Evolutionary conservation across 495 filamentous ascomycete genomes (phyloP), one percentile per base, ranked within the genome.

Genomic region (Penicillium tannophilum): DNA sequence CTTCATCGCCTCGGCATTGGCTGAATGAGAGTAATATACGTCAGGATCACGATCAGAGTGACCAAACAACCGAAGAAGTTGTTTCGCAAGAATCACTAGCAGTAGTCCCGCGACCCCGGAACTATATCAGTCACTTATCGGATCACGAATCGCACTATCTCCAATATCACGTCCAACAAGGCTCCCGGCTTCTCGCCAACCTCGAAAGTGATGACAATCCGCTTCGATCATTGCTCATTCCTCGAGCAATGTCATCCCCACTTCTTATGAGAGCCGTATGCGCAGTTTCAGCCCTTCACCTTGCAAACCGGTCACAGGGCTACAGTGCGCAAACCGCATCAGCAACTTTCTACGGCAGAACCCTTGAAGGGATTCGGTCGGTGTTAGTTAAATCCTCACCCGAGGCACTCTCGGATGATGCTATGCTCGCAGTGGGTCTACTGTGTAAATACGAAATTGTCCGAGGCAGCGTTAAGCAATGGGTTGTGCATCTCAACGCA

Each of bases 401-500:
- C 1, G 59, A 63, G 6, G 19, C 44, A 0, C 59, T 75, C 1
- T 60, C 73, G 0, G 74, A 77, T 43, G 72, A 79, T 49, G 59
- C 69, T 6, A 68, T 79, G 59, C 58, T 78, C 19, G 67, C 76
- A 1, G 74, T 79, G n/a, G 75, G 72, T 17, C 63, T 78, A 19
- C 54, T 79, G 8, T 76, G 72, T 63, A 78, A 79, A 56, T 79
- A 78, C 43, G 76, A 79, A 46, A 68, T 77, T 39, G 70, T 77
- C 1, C 75, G 75, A 14, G 76, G 76, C 9, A 77, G 74, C 43
- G 72, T 79, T 3, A 74, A 73, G 42, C 76, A 77, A 44, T 79
- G 76, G 76, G 63, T 68, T 17, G 66, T 75, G 19, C 76, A 79
- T 56, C 56, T 79, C 42, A 64, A 73, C 41, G 76, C 75, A 4